Conservation (phyloP, 495 filamentous ascomycete species). For the Cudoniella acicularis region DNA sequence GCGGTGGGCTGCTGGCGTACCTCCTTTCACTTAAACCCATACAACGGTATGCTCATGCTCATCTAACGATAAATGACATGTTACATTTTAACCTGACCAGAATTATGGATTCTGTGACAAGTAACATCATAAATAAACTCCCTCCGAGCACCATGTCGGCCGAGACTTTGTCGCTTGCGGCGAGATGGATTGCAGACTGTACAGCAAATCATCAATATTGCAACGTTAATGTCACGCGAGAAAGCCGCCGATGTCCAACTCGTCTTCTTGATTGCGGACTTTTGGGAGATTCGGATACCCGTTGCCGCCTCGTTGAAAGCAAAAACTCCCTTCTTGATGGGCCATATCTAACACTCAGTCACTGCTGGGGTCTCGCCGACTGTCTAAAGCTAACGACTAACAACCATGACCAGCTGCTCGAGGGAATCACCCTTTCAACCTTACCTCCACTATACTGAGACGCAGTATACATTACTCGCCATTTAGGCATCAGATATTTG, state of each 20-base stretch:
- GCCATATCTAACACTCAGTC: constrained; percentile 3
- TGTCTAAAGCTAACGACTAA: background rate
- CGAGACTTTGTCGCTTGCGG: background rate
- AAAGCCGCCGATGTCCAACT: background rate
- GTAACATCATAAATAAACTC: background rate
- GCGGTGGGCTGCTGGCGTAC: too few relatives aligned
- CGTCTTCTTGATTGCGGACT: background rate
- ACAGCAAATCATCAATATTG: background rate
- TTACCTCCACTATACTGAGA: background rate
- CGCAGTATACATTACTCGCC: background rate
- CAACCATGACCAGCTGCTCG: background rate
- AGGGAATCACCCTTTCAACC: background rate
- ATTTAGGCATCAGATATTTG: background rate
- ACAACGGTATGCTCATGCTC: too few relatives aligned
- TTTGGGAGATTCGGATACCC: background rate
- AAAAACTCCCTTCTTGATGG: background rate
- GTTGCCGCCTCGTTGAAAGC: background rate
- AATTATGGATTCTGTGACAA: background rate
- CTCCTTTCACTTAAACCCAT: too few relatives aligned
- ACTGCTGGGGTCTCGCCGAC: background rate
- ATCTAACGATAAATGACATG: background rate
- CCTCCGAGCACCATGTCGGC: background rate
- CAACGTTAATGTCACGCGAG: background rate
- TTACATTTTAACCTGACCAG: background rate
- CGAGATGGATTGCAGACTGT: background rate